Conservation (phyloP, 768 basidiomycete genomes). For the Polyporus arcularius region DNA sequence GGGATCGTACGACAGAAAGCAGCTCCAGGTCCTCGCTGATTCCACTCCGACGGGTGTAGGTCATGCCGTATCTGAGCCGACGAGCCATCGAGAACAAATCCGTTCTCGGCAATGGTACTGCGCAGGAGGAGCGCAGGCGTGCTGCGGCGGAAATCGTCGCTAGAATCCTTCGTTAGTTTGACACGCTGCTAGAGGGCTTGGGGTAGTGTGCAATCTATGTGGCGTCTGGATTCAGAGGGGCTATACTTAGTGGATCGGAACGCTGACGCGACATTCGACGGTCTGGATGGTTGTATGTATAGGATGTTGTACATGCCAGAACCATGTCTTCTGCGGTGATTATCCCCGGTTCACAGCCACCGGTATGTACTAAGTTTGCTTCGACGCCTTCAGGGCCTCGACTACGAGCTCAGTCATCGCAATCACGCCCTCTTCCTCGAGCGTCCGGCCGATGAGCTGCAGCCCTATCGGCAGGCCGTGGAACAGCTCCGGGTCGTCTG, state of each 20-base stretch:
- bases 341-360: too few relatives aligned
- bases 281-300: too few relatives aligned
- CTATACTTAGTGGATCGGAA: too few relatives aligned
- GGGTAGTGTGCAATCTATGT: background rate
- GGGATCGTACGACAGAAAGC: background rate
- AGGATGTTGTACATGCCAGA: too few relatives aligned
- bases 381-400: constrained; percentile 33
- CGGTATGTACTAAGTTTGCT: background rate
- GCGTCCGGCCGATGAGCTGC: constrained; percentile 48
- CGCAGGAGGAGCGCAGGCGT: constrained; percentile 57
- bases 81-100: constrained; percentile 94
- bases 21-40: background rate
- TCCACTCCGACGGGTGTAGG: constrained; percentile 38
- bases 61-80: constrained; percentile 88
- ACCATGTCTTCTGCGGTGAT: too few relatives aligned
- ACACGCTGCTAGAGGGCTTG: background rate
- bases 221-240: background rate
- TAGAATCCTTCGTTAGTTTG: constrained; percentile 31
- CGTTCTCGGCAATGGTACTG: constrained; percentile 73
- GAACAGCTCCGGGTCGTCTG: constrained; percentile 49
- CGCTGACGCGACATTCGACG: too few relatives aligned
- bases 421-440: constrained; percentile 56
- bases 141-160: constrained; percentile 57
- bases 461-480: constrained; percentile 47
- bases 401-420: constrained; percentile 48